phyloP scores from a whole-genome alignment of 2,329 filamentous ascomycete genomes.

The Zymoseptoria brevis region DNA sequence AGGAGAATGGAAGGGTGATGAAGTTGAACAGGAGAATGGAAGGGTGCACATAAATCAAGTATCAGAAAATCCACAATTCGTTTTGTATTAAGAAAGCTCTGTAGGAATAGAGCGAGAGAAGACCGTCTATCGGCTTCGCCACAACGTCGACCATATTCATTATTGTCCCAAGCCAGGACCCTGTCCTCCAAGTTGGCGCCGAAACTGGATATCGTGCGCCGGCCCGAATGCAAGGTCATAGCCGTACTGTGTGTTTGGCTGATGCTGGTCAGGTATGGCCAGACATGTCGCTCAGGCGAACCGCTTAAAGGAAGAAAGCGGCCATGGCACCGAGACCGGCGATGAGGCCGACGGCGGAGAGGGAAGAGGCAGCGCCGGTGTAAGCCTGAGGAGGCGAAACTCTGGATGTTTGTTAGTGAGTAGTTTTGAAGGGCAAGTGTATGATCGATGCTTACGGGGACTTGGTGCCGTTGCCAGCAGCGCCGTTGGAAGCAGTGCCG shows the following conservation, averaged over 20 bases:
- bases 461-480: neutral
- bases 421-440: no score
- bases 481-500: neutral
- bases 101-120: no score
- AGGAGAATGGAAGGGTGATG: no score
- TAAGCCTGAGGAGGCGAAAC: slow-evolving; percentile 4
- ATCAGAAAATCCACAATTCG: no score
- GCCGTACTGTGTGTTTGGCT: slow-evolving; percentile 7
- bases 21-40: no score
- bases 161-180: neutral
- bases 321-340: slow-evolving; percentile 19
- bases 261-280: slow-evolving; percentile 7
- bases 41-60: no score
- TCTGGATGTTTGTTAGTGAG: no score
- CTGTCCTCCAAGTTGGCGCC: neutral
- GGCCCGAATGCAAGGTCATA: slow-evolving; percentile 12
- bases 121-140: neutral
- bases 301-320: slow-evolving; percentile 22
- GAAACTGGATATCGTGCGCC: slow-evolving; percentile 8
- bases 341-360: slow-evolving; percentile 18
- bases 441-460: slow-evolving; percentile 1
- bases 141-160: neutral
- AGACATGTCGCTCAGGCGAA: slow-evolving; percentile 8
- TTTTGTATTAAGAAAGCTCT: no score
- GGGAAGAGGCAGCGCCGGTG: slow-evolving; percentile 14